Conservation (phyloP, 768 basidiomycete genomes). For the Boletus rubroflammeus region DNA sequence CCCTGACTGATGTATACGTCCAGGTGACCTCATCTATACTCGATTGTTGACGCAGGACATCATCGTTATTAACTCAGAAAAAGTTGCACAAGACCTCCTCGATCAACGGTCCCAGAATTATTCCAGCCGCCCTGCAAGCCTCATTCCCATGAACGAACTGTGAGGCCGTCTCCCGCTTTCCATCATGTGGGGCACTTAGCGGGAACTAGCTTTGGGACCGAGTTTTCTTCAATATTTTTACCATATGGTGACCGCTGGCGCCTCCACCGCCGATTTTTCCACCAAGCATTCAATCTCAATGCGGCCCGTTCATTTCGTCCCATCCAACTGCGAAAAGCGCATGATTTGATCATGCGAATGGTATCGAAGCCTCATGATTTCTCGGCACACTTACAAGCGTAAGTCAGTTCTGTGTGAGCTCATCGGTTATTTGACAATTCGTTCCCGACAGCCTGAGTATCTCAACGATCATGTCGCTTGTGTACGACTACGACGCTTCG, state of each 20-base stretch:
- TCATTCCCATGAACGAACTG: conserved; percentile 18
- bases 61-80: conserved; percentile 25
- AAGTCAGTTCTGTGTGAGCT: neutral
- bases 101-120: conserved; percentile 22
- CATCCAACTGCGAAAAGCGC: conserved; percentile 32
- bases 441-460: conserved; percentile 14
- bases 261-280: conserved; percentile 32
- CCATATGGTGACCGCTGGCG: conserved; percentile 30
- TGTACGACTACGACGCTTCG: conserved; percentile 23
- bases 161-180: neutral
- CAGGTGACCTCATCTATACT: conserved; percentile 24
- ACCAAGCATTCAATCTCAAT: conserved; percentile 34
- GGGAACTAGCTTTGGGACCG: conserved; percentile 18
- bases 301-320: conserved; percentile 29
- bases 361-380: conserved; percentile 21
- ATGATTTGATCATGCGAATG: conserved; percentile 29
- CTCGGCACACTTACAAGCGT: conserved; percentile 23
- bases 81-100: conserved; percentile 23
- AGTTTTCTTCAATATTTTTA: conserved; percentile 25
- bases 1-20: neutral
- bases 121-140: conserved; percentile 21
- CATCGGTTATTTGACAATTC: neutral
- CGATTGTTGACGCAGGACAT: conserved; percentile 24
- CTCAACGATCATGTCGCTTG: conserved; percentile 22
- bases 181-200: neutral